Base-by-base conservation (phyloP, 1,284 basidiomycete species). In the Cryptococcus hybrid region DNA sequence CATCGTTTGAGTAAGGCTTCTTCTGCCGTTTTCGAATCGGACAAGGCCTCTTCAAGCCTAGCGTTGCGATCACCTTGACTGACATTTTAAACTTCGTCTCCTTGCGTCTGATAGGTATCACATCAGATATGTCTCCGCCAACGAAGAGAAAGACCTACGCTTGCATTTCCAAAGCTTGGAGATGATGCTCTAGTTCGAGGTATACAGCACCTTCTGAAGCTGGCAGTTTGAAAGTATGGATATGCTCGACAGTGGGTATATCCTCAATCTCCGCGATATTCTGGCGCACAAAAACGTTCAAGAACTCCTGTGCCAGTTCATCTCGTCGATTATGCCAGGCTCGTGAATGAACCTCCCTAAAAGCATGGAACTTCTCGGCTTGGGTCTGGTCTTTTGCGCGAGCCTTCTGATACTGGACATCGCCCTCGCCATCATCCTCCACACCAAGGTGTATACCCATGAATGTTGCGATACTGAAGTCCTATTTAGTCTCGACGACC, bases 201-300 rank as follows among this genome's bases (percentile, higher is more conserved):
- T 97, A 97, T 60, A 96, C 92, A 0, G 94, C 93, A 9, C 90
- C 88, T 74, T 97, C 94, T 0, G 94, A 91, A 0, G 94, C 92
- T 12, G 94, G 93, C 11, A 96, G 84, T 38, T 82, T 79, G 47
- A 96, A 84, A 40, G 82, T 81, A 67, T 87, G 82, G 47, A 88
- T 79, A 60, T 89, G 82, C 63, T 85, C 84, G 1, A 84, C 83
- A 72, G 86, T 91, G 1, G 89, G 88, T 59, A 97, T 94, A 75
- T 97, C 94, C 62, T 93, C 92, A 55, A 97, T 97, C 79, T 97
- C 94, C 6, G 93, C 92, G 56, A 95, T 87, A 73, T 97, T 97
- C 86, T 96, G 91, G 63, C 91, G 85, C 58, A 93, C 89, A 69
- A 90, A 93, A 47, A 82, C 84, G 67, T 93, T 82, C 47, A 93